Evolutionary conservation across 2,329 filamentous ascomycete genomes (phyloP).

Genomic region (Gnomoniopsis sp.): DNA sequence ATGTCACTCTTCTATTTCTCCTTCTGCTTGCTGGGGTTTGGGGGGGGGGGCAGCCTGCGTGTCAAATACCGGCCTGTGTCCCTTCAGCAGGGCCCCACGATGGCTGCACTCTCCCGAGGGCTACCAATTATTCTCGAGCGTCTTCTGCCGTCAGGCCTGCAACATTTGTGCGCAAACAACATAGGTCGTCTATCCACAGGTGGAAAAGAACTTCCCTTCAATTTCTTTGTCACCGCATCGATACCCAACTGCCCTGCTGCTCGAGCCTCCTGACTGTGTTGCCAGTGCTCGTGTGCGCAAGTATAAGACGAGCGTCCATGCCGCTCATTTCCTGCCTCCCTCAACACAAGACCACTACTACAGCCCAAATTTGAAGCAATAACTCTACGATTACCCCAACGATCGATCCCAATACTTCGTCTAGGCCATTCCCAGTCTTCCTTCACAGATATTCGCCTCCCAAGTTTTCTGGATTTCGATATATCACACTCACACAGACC

Average conservation of each 20-base stretch:
- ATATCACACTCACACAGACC: background rate
- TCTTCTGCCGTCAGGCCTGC: slow-evolving; percentile 17
- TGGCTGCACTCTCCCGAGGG: slow-evolving; percentile 15
- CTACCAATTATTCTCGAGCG: slow-evolving; percentile 14
- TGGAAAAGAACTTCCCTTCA: background rate
- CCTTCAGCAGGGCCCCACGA: slow-evolving; percentile 3
- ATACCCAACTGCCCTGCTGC: slow-evolving; percentile 8
- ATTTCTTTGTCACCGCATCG: background rate
- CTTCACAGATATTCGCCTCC: background rate
- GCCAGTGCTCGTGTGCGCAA: slow-evolving; percentile 2
- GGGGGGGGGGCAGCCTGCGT: too few species aligned
- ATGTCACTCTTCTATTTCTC: background rate
- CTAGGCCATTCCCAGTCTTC: background rate
- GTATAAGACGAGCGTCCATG: slow-evolving; percentile 18
- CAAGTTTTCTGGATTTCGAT: background rate
- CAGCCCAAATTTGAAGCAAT: background rate
- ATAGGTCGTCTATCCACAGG: slow-evolving; percentile 9
- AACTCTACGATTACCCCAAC: background rate
- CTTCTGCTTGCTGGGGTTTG: slow-evolving; percentile 7
- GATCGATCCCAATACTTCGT: background rate
- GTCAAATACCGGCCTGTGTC: slow-evolving; percentile 16
- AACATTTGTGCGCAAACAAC: slow-evolving; percentile 12
- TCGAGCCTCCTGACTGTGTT: slow-evolving; percentile 1
- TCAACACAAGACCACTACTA: background rate
- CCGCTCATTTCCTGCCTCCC: slow-evolving; percentile 5